Evolutionary conservation across 352 stramenopile genomes (phyloP).

Genomic region (Phytophthora sansomeana): DNA sequence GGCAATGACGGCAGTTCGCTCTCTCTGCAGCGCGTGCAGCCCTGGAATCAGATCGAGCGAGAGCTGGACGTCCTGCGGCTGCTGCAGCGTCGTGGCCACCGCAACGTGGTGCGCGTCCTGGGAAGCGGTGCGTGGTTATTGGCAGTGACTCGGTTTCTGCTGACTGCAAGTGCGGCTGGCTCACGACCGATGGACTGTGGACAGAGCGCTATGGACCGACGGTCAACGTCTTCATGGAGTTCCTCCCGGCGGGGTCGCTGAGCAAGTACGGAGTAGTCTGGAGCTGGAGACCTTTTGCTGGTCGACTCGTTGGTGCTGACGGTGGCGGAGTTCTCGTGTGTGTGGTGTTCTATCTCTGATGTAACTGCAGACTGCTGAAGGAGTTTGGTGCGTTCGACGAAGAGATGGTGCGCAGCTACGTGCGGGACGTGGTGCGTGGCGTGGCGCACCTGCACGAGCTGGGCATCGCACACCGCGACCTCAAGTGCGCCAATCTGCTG

Average conservation of each 20-base stretch:
- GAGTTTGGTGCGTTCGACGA: constrained; percentile 82
- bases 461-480: constrained; percentile 84
- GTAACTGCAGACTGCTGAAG: constrained; percentile 69
- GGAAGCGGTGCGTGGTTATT: constrained; percentile 50
- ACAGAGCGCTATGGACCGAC: constrained; percentile 61
- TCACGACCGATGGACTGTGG: neutral
- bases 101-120: constrained; percentile 69
- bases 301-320: too few relatives aligned
- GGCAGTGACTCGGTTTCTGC: neutral
- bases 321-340: too few relatives aligned
- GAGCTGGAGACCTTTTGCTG: neutral
- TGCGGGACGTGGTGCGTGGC: constrained; percentile 62
- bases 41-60: constrained; percentile 63
- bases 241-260: constrained; percentile 80
- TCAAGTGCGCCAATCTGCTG: constrained; percentile 91
- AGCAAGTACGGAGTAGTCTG: constrained; percentile 46
- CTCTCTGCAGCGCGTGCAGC: constrained; percentile 61
- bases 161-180: neutral
- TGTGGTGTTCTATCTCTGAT: neutral
- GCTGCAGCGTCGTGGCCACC: constrained; percentile 50
- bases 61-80: constrained; percentile 57
- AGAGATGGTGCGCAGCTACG: constrained; percentile 61
- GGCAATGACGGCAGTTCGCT: constrained; percentile 76
- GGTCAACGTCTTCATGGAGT: constrained; percentile 90
- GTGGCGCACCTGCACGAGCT: constrained; percentile 78